A percentile compares a stretch with the other conserved stretches of the same genome.
Conservation (phyloP, 2,329 filamentous ascomycete species). For the Trichoderma arundinaceum region DNA sequence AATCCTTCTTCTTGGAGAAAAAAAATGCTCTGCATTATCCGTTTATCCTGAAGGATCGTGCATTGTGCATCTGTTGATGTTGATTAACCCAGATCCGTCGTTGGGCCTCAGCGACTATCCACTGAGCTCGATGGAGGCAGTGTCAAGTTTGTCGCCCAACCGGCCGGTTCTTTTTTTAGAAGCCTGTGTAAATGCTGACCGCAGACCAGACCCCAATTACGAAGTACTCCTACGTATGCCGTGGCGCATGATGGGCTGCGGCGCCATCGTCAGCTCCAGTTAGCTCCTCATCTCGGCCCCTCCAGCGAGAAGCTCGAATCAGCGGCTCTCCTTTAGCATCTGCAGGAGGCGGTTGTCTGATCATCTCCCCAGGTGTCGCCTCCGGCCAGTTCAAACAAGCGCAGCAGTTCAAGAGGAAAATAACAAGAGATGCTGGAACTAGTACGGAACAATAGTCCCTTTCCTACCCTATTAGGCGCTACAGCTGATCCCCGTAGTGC, state of each 20-base stretch:
- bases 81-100: constrained; percentile 6
- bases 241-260: constrained; percentile 14
- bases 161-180: constrained; percentile 21
- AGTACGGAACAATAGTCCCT: constrained; percentile 7
- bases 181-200: constrained; percentile 19
- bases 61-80: neutral
- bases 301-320: neutral
- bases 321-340: neutral
- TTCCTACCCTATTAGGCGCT: neutral
- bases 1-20: neutral
- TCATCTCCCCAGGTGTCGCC: neutral
- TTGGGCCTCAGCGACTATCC: constrained; percentile 5
- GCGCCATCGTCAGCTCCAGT: constrained; percentile 19
- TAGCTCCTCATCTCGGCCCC: constrained; percentile 2
- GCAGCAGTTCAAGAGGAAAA: neutral
- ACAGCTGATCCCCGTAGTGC: constrained; percentile 25
- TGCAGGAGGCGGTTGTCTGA: constrained; percentile 2
- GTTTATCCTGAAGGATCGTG: neutral
- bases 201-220: constrained; percentile 13
- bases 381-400: constrained; percentile 12
- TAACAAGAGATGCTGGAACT: neutral
- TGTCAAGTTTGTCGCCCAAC: constrained; percentile 14
- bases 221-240: neutral
- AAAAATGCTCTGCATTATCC: neutral
- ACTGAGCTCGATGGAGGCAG: constrained; percentile 10